phyloP scores from a whole-genome alignment of 768 basidiomycete genomes.

The Russula virescens region DNA sequence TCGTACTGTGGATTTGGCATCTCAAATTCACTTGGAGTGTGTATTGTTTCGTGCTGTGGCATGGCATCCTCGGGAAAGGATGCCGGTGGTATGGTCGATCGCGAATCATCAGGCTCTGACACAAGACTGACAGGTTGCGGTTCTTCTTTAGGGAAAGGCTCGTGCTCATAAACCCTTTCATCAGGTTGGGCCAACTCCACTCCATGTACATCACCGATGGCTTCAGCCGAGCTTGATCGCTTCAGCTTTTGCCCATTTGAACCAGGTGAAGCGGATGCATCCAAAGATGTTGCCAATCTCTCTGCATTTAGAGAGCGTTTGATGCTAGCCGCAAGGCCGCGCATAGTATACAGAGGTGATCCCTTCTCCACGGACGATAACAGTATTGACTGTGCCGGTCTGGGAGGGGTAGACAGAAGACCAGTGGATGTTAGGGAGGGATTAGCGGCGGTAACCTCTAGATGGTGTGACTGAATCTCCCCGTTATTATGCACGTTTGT shows the following conservation, averaged over 20 bases:
- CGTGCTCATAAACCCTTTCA: not conserved
- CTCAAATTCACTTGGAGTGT: not conserved
- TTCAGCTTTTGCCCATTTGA: not conserved
- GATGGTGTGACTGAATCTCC: not conserved
- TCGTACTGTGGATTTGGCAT: not conserved
- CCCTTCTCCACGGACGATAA: constrained; percentile 9
- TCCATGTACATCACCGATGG: not conserved
- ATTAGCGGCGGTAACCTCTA: not conserved
- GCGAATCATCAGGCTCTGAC: not conserved
- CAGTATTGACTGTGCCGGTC: constrained; percentile 9
- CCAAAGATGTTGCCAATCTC: constrained; percentile 3
- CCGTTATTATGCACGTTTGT: not conserved
- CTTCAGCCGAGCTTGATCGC: not conserved
- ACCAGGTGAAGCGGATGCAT: not conserved
- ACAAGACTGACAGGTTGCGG: not conserved
- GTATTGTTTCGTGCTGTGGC: not conserved
- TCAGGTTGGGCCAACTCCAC: not conserved
- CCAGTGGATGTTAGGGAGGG: not conserved
- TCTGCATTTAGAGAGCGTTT: constrained; percentile 20
- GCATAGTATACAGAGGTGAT: constrained; percentile 8
- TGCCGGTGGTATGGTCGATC: not conserved
- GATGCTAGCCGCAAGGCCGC: constrained; percentile 19
- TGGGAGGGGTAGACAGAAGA: not conserved
- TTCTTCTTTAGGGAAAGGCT: not conserved
- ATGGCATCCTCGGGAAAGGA: not conserved